phyloP scores from a whole-genome alignment of 208 protist genomes.

The Trypanosoma theileri region DNA sequence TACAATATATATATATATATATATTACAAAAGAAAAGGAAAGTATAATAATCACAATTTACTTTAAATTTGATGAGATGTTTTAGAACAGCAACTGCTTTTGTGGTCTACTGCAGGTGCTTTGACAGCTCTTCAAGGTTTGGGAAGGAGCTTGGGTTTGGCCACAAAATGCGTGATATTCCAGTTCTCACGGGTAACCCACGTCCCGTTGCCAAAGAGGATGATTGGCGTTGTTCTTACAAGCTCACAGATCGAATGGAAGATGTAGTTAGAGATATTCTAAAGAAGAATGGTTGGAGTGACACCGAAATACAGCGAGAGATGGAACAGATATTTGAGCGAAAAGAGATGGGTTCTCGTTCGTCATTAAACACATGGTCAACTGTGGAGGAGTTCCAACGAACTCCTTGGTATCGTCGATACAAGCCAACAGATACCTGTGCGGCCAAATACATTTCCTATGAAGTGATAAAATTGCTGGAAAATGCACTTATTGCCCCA shows the following conservation, averaged over 20 bases:
- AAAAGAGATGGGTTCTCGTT: conserved; percentile 53
- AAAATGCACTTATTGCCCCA: conserved; percentile 76
- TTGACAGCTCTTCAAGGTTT: conserved; percentile 65
- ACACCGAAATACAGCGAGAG: conserved; percentile 74
- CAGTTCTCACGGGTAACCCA: conserved; percentile 85
- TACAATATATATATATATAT: conserved; percentile 1
- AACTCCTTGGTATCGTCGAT: conserved; percentile 88
- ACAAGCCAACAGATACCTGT: conserved; percentile 78
- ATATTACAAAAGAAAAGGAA: not conserved
- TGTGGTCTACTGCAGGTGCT: conserved; percentile 30
- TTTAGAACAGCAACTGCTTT: conserved; percentile 9
- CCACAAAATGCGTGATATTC: conserved; percentile 87
- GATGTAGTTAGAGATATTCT: conserved; percentile 74
- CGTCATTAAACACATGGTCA: conserved; percentile 86
- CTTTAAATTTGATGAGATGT: not conserved
- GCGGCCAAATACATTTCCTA: conserved; percentile 87
- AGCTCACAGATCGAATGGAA: conserved; percentile 86
- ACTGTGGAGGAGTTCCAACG: conserved; percentile 90
- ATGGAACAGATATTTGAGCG: conserved; percentile 81
- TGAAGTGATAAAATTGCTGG: conserved; percentile 84
- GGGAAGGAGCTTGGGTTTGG: conserved; percentile 84
- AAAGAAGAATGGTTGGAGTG: conserved; percentile 54
- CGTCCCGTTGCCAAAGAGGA: conserved; percentile 74
- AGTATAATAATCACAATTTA: not conserved
- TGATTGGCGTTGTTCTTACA: conserved; percentile 80